Base-by-base conservation (phyloP, 2,329 filamentous ascomycete genomes). In the Karstenula rhodostoma region DNA sequence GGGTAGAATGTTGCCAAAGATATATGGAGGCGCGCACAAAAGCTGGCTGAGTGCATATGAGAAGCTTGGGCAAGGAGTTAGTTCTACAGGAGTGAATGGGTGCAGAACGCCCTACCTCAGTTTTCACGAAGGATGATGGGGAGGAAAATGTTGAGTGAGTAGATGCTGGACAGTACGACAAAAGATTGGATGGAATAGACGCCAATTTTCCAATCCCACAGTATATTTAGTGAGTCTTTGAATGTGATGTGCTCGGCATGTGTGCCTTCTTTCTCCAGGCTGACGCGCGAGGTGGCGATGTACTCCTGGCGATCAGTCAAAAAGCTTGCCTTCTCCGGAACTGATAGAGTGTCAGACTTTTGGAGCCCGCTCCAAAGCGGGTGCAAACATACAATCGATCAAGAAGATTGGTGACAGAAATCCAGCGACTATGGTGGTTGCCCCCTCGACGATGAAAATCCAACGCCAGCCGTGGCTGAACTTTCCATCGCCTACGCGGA, bases 121-220 rank as follows among this genome's bases (percentile, higher is more conserved):
- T 68, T 67, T 49, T 72, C 58, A 27, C 68, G 63, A 5, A 72
- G 66, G 33, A 72, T 71, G 12, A 72, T 70, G 5, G 68, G 67
- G 15, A 64, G 62, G 51, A 72, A 71, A 50, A 68, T 70, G 4
- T 64, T 62, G n/a, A 69, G 43, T 2, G 67, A 68, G 56, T 71
- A 71, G 1, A 70, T 67, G 23, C 61, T 69, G 3, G 72, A 74
- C 1, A 68, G 71, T 6, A 66, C 67, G 3, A 74, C 67, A 51
- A 74, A 75, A 63, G 74, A 73, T 46, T 74, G 69, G 5, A 75
- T 25, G 4, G 63, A 69, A 60, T 73, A 75, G 17, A 72, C 58
- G 33, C 63, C 59, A n/a, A 75, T 57, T 40, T 75, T 75, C 68
- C 68, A 73, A 57, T 75, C 73, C 27, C 64, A n/a, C 4, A 74